These are phyloP conservation scores for Coemansia reversa DNA, from an alignment of 192 early-diverging fungal species.

Conservation along the genomic window DNA sequence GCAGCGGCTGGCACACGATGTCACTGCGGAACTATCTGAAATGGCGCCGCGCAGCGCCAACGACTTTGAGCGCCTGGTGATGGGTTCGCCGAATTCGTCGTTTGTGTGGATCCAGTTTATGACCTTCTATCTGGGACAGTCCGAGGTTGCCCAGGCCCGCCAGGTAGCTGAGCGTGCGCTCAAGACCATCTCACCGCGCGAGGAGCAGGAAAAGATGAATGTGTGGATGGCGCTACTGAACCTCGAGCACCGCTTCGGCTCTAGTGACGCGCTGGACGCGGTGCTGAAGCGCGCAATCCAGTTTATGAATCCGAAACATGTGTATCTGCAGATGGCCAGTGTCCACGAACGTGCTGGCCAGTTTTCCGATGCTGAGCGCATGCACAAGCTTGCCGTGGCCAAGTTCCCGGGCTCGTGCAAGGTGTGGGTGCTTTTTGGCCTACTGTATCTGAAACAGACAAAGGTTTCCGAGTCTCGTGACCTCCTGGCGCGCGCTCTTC, in stretches of 20 bases:
- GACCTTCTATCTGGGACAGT: conserved; percentile 95
- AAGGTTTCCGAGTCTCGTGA: conserved; percentile 73
- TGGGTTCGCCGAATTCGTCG: conserved; percentile 94
- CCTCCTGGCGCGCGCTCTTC: conserved; percentile 74
- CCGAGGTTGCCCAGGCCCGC: conserved; percentile 91
- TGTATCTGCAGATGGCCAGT: conserved; percentile 82
- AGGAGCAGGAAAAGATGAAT: conserved; percentile 96
- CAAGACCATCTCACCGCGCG: conserved; percentile 85
- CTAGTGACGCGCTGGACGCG: conserved; percentile 69
- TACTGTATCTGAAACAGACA: conserved; percentile 73
- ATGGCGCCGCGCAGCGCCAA: conserved; percentile 72
- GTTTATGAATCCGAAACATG: conserved; percentile 85
- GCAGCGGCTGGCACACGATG: conserved; percentile 63
- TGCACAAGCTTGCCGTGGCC: conserved; percentile 73
- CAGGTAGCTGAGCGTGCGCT: conserved; percentile 92
- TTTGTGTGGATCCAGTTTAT: conserved; percentile 99
- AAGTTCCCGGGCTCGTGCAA: conserved; percentile 88
- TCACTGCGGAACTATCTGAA: conserved; percentile 65
- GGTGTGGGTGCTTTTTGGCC: conserved; percentile 86
- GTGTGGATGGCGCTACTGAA: conserved; percentile 97
- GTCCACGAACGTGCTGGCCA: conserved; percentile 90
- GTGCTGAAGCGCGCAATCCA: conserved; percentile 85
- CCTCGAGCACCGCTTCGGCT: conserved; percentile 94
- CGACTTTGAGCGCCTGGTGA: conserved; percentile 90
- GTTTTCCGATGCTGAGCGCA: conserved; percentile 61